Evolutionary conservation across 2,329 filamentous ascomycete species (phyloP), one percentile per base, ranked within the genome.

Genomic region (Massarina eburnea): DNA sequence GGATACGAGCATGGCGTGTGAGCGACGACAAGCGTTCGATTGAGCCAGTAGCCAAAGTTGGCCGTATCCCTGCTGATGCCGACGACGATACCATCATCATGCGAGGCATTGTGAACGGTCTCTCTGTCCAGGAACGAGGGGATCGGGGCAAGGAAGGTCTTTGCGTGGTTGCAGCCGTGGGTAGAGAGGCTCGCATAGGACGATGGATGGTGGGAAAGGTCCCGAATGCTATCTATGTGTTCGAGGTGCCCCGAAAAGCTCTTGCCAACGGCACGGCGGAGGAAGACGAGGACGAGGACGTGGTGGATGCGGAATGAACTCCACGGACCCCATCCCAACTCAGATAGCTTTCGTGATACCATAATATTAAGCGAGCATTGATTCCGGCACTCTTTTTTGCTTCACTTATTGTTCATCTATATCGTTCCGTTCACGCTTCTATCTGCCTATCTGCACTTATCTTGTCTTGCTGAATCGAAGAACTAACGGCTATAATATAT

Each of bases 181-280:
- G 89, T 27, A 92, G 88, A 63, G 89, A 96, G 71, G 88, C 91
- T 70, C 82, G 90, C 35, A 75, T 96, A 33, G 94, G 91, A 3
- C 79, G 88, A 52, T 97, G 91, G 91, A 85, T 85, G 71, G 79
- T 79, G 46, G 69, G 79, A 4, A 66, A 62, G 46, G 89, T 84
- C 3, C 85, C 85, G 55, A 96, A 96, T 64, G 89, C 89, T 6
- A 88, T 88, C n/a, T 81, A 94, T 41, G 80, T 96, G 8, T 95
- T 96, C 64, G 91, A 96, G 67, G 82, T 96, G 26, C 81, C 87
- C 8, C 61, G 56, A 39, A 71, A 64, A 51, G 48, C 45, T 15
- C 32, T 59, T 4, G 39, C 41, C 14, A 58, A 64, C 43, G 58
- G 56, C n/a, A 51, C 36, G 15, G 40, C 36, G 12, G 51, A 44